Base-by-base conservation (phyloP, 495 filamentous ascomycete genomes). In the Emericellopsis terricola region DNA sequence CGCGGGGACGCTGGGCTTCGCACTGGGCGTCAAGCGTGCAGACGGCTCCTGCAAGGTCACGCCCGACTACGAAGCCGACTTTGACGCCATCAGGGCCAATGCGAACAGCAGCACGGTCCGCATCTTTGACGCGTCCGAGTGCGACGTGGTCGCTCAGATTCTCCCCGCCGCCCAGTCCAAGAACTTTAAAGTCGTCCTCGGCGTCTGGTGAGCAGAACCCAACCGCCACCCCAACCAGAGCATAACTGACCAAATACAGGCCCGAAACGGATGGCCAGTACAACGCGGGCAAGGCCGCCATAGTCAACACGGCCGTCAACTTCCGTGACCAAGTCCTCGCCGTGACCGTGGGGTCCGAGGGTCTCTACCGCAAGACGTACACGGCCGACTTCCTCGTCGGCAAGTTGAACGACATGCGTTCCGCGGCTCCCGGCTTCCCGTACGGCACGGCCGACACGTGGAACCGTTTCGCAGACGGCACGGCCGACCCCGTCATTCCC, bases 401-500 rank as follows among this genome's bases (percentile, higher is more conserved):
- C 21, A 71, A 73, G 44, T 81, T 86, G 50, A 50, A 69, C 31
- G 62, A 69, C 28, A 65, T 78, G 18, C 66, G 70, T 52, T 48
- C 52, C 10, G 50, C 57, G 29, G 70, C 65, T 46, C 34, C 29
- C 13, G 53, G 45, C 18, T 52, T 74, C 42, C 70, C 69, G 47
- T 66, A 86, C 24, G 81, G 81, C 35, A 83, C 76, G 14, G 81
- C 79, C 4, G 81, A 87, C 57, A 71, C 64, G 50, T 87, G 81
- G 81, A 85, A 85, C 61, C 81, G 78, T 54, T 76, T 65, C 45
- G 64, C 68, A 26, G 77, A 84, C 48, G 78, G 76, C 24, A 79
- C 76, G 28, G 80, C 71, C 7, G 71, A 85, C 46, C 58, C 73
- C 15, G 53, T 82, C 37, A 65, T 81, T 44, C 60, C 64, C 26